Conservation (phyloP, 192 early-diverging fungal species). For the Diversispora eburnea region DNA sequence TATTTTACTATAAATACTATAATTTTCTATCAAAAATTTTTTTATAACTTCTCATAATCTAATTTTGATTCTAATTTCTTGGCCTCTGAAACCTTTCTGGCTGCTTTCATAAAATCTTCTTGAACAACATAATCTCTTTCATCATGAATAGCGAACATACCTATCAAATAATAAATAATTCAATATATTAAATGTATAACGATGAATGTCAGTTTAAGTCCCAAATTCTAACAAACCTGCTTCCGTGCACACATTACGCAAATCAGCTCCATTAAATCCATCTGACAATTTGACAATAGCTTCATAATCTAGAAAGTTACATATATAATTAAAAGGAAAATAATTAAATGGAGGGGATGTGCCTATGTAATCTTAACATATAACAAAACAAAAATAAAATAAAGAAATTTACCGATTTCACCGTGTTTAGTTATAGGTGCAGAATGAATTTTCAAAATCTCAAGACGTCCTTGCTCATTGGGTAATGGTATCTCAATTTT, state of each 20-base stretch:
- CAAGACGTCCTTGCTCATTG: constrained; percentile 95
- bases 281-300: constrained; percentile 97
- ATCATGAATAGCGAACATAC: constrained; percentile 99
- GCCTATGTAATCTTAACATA: background rate
- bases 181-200: background rate
- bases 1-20: too few relatives aligned
- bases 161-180: constrained; percentile 32
- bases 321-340: background rate
- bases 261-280: constrained; percentile 98
- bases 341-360: background rate
- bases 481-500: constrained; percentile 99
- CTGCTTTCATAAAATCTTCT: constrained; percentile 99
- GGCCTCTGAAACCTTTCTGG: constrained; percentile 94
- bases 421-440: constrained; percentile 91
- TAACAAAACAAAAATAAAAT: background rate
- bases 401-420: constrained; percentile 69
- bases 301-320: constrained; percentile 78
- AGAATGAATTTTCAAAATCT: constrained; percentile 98
- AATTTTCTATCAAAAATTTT: too few relatives aligned
- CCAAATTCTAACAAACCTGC: constrained; percentile 58
- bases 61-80: constrained; percentile 94
- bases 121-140: constrained; percentile 97
- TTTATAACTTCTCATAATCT: constrained; percentile 81
- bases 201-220: background rate
- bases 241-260: constrained; percentile 99